Base-by-base conservation (phyloP, 371 early-diverging fungal species). In the Gilbertella persicaria region DNA sequence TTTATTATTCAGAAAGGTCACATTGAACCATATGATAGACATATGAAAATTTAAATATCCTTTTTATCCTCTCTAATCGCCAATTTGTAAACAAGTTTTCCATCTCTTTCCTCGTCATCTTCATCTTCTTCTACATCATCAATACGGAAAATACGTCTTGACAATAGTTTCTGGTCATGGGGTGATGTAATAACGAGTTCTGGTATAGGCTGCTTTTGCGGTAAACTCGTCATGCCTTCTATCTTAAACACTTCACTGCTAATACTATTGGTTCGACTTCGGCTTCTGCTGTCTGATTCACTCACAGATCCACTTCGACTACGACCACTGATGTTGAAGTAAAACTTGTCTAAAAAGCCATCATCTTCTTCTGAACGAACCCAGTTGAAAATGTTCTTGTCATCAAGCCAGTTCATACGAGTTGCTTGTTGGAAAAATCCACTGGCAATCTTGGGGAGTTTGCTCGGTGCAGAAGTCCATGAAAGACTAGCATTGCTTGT, bases 321-420 rank as follows among this genome's bases (percentile, higher is more conserved):
- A 17, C 66, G 66, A 29, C 64, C 66, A 33, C 57, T 53, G 20
- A 56, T 52, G 14, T 44, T 46, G 13, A 66, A 68, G 17, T 69
- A 58, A 20, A 60, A 55, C 25, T 66, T 64, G 26, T 80, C 78
- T 36, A 79, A 49, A 64, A 78, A 80, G 55, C 66, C 76, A 48
- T 82, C 84, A n/a, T 84, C 84, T 3, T 76, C 82, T n/a, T 71
- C 72, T 1, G 62, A 50, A 10, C 75, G 55, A 43, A 71, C 74
- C 84, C 82, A 83, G n/a, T 74, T 79, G 43, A 83, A 85, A 1
- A 82, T 70, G 17, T 59, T 62, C 30, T 71, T 79, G 51, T 83
- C 82, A 44, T 74, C 75, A 46, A 82, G 30, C 75, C 82, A 69
- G 54, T 73, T 74, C 64, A 67, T 64, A n/a, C 62, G 50, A 2